These are phyloP conservation scores for Solanum chacoense DNA, from an alignment of 305 asterid genomes.

Conservation along the genomic window DNA sequence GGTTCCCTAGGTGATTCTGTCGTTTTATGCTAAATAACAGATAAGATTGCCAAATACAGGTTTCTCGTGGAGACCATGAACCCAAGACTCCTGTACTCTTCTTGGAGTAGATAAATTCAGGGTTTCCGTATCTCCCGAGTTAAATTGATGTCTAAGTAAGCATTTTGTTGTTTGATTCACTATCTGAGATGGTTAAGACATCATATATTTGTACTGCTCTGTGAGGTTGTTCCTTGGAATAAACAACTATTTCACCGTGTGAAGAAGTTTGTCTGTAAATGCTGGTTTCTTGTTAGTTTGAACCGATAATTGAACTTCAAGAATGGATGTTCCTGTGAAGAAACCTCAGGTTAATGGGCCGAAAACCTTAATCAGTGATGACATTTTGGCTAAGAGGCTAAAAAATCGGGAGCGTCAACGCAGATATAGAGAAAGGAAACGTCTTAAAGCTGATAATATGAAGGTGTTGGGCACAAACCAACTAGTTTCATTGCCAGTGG, in stretches of 20 bases:
- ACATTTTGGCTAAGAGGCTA: conserved; percentile 49
- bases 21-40: background rate
- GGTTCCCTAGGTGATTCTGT: background rate
- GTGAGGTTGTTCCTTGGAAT: background rate
- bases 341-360: conserved; percentile 31
- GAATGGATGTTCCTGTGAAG: conserved; percentile 32
- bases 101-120: background rate
- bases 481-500: conserved; percentile 24
- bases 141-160: background rate
- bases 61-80: background rate
- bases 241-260: background rate
- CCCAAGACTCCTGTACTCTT: background rate
- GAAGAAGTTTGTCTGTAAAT: background rate
- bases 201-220: background rate
- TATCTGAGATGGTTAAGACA: background rate
- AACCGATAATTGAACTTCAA: background rate
- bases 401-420: conserved; percentile 89
- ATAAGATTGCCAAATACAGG: background rate
- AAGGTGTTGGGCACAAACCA: conserved; percentile 24
- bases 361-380: conserved; percentile 25
- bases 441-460: conserved; percentile 42
- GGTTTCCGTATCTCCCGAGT: background rate
- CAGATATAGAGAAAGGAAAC: conserved; percentile 82
- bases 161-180: background rate
- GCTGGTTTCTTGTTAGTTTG: background rate